A percentile compares a stretch with the other conserved stretches of the same genome.
phyloP scores from a whole-genome alignment of 352 stramenopile species.

The Phytopythium vexans region DNA sequence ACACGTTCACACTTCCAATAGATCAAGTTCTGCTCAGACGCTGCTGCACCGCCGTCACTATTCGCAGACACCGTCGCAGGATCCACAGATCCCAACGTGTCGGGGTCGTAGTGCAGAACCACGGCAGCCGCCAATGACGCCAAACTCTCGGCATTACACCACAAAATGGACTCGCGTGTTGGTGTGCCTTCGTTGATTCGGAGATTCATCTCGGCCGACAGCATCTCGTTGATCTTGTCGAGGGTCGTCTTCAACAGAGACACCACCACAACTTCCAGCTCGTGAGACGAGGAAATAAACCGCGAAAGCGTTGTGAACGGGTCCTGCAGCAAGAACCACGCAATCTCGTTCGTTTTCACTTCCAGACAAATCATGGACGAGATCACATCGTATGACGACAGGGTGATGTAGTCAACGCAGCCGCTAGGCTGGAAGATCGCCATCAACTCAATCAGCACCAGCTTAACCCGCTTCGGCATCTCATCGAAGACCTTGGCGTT shows the following conservation, averaged over 20 bases:
- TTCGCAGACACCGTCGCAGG: slow-evolving; percentile 16
- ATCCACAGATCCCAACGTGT: slow-evolving; percentile 59
- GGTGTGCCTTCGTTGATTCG: slow-evolving; percentile 56
- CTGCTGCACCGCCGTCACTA: slow-evolving; percentile 4
- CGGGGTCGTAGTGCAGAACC: slow-evolving; percentile 82
- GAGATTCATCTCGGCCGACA: slow-evolving; percentile 66
- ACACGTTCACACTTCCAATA: slow-evolving; percentile 80
- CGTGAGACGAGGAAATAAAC: slow-evolving; percentile 54
- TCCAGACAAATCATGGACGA: slow-evolving; percentile 79
- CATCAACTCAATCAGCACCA: slow-evolving; percentile 70
- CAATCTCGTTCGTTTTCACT: slow-evolving; percentile 78
- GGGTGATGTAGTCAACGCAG: slow-evolving; percentile 68
- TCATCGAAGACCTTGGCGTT: slow-evolving; percentile 57
- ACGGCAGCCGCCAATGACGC: slow-evolving; percentile 66
- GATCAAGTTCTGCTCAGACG: slow-evolving; percentile 24
- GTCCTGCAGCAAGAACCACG: slow-evolving; percentile 78
- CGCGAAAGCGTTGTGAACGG: slow-evolving; percentile 70
- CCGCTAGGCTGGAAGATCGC: slow-evolving; percentile 47
- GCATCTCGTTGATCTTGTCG: slow-evolving; percentile 76
- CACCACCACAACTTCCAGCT: slow-evolving; percentile 70
- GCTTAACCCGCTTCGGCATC: slow-evolving; percentile 70
- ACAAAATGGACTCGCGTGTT: slow-evolving; percentile 70
- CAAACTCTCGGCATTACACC: slow-evolving; percentile 78
- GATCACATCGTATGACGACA: slow-evolving; percentile 75
- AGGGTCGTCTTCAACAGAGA: slow-evolving; percentile 69